Evolutionary conservation across 345 rosid genomes (phyloP).

Genomic region (Alliaria petiolata): DNA sequence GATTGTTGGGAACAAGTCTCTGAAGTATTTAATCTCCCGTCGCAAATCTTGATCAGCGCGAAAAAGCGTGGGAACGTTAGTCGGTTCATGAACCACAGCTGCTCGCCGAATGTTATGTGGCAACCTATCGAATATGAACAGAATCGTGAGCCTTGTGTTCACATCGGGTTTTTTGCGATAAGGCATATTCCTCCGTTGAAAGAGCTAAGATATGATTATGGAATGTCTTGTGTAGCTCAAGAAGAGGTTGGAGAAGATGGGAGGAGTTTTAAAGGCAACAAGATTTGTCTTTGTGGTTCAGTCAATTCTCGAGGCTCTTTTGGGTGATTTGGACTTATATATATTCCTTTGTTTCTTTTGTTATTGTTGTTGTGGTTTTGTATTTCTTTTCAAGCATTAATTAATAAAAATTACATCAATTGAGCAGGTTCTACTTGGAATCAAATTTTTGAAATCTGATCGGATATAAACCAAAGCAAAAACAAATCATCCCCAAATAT

Average conservation of each 20-base stretch:
- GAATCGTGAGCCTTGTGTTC: constrained; percentile 3
- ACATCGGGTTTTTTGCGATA: constrained; percentile 36
- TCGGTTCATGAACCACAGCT: constrained; percentile 41
- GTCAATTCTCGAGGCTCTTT: constrained; percentile 48
- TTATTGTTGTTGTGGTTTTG: no score
- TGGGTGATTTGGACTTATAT: not conserved
- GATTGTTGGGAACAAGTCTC: constrained; percentile 16
- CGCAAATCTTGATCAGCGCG: constrained; percentile 49
- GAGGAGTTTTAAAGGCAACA: constrained; percentile 17
- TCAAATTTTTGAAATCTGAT: no score
- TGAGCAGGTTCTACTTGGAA: no score
- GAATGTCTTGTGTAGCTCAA: constrained; percentile 7
- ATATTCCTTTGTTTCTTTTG: no score
- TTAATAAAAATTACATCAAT: no score
- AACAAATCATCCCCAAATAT: no score
- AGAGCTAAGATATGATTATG: constrained; percentile 51
- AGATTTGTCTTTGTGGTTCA: constrained; percentile 55
- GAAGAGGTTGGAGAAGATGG: not conserved
- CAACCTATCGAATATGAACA: constrained; percentile 43
- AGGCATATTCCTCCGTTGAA: constrained; percentile 48
- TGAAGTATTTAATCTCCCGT: constrained; percentile 35
- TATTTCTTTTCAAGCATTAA: no score
- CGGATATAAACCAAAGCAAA: no score
- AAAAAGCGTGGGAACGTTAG: constrained; percentile 56
- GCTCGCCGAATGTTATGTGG: constrained; percentile 46